These are phyloP conservation scores for Ceratocystis colombiana DNA, from an alignment of 2,329 filamentous ascomycete species.

Conservation along the genomic window DNA sequence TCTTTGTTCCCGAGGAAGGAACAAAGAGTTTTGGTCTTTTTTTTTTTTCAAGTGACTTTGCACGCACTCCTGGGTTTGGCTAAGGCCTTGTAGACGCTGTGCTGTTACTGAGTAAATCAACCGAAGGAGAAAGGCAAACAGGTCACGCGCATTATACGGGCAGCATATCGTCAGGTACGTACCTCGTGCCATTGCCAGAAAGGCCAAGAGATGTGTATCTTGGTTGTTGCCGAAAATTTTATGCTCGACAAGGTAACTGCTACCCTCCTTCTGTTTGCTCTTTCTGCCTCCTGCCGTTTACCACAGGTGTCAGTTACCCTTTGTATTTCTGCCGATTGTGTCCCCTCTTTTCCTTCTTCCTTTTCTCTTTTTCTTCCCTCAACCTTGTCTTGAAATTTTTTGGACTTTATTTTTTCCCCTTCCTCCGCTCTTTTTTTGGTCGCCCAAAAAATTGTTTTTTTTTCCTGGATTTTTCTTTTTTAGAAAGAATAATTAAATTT, in stretches of 20 bases:
- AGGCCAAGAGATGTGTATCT: neutral
- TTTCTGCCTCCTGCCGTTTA: slow-evolving; percentile 10
- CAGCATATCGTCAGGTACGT: no score
- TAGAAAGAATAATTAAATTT: neutral
- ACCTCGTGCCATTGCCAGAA: neutral
- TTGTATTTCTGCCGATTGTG: slow-evolving; percentile 10
- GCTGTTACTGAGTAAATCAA: no score
- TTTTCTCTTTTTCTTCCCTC: slow-evolving; percentile 4
- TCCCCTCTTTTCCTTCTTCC: neutral
- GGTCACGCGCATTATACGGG: no score
- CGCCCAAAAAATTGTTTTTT: slow-evolving; percentile 9
- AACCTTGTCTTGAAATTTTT: neutral
- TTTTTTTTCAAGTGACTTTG: no score
- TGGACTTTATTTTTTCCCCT: slow-evolving; percentile 12
- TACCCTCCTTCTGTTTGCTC: neutral
- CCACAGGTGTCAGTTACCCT: neutral
- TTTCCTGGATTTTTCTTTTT: slow-evolving; percentile 4
- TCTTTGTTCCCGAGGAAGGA: no score
- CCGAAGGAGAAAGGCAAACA: no score
- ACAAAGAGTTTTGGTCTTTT: no score
- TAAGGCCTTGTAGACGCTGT: no score
- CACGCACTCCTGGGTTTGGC: no score
- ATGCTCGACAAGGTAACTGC: neutral
- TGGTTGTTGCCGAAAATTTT: neutral
- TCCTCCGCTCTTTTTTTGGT: slow-evolving; percentile 12